A percentile compares a stretch with the other conserved stretches of the same genome.
phyloP scores from a whole-genome alignment of 2,329 filamentous ascomycete genomes.

The Sphaerulina populicola region DNA sequence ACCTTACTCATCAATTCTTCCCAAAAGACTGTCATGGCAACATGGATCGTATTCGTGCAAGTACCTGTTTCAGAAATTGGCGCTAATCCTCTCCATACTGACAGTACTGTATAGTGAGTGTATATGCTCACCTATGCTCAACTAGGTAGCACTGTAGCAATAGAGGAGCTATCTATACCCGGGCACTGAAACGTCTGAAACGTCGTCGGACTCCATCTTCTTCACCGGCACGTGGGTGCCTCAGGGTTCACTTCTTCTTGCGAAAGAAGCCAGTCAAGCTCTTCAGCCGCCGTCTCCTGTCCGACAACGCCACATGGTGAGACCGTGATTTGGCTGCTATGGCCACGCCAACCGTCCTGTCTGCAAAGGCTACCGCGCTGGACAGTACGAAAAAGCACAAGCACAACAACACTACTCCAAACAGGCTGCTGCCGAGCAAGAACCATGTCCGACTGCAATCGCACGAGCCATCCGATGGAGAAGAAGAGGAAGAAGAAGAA shows the following conservation, averaged over 20 bases:
- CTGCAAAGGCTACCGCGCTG: slow-evolving; percentile 15
- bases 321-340: slow-evolving; percentile 1
- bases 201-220: too few species aligned
- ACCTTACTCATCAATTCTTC: too few species aligned
- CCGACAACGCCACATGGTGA: not conserved
- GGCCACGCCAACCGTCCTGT: slow-evolving; percentile 16
- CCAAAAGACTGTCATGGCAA: too few species aligned
- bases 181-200: too few species aligned
- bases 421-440: not conserved
- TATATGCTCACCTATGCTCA: too few species aligned
- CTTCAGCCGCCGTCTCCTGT: not conserved
- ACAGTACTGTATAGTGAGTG: too few species aligned
- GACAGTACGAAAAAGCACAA: slow-evolving; percentile 10
- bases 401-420: not conserved
- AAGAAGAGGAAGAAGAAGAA: slow-evolving; percentile 3
- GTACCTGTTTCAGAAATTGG: not conserved
- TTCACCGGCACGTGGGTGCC: too few species aligned
- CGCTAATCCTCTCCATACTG: too few species aligned
- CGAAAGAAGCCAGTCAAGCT: too few species aligned
- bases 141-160: too few species aligned
- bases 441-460: not conserved
- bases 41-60: not conserved
- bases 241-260: too few species aligned
- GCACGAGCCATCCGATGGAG: not conserved
- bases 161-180: too few species aligned